Evolutionary conservation across 106 monocot genomes (phyloP).

Genomic region (Triglochin maritima): DNA sequence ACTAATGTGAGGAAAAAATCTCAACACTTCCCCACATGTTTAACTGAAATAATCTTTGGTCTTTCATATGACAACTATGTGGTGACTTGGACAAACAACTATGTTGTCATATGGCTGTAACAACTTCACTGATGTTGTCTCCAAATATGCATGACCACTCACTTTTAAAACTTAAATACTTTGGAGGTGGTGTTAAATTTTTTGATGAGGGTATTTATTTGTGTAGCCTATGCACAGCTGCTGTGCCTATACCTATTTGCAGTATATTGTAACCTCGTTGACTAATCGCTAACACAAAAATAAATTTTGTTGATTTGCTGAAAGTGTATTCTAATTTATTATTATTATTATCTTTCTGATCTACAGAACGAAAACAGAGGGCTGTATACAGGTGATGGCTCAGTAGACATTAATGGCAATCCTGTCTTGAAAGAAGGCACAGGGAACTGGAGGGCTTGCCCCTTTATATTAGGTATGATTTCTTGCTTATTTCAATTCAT

Average conservation of each 20-base stretch:
- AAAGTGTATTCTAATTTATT: not conserved
- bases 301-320: not conserved
- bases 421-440: constrained; percentile 14
- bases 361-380: constrained; percentile 5
- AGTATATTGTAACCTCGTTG: not conserved
- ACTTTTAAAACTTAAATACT: too few species aligned
- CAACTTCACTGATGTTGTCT: too few species aligned
- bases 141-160: too few species aligned
- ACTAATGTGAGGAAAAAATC: too few species aligned
- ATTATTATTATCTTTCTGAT: not conserved
- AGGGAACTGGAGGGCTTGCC: constrained; percentile 28
- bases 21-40: too few species aligned
- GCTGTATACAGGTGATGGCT: constrained; percentile 27
- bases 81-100: too few species aligned
- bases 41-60: too few species aligned
- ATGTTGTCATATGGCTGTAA: too few species aligned
- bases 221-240: not conserved
- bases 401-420: constrained; percentile 22
- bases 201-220: not conserved
- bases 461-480: constrained; percentile 24
- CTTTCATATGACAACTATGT: too few species aligned
- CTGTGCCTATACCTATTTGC: not conserved
- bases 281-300: not conserved
- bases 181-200: too few species aligned
- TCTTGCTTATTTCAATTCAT: not conserved